Conservation (phyloP, 2,329 filamentous ascomycete genomes). For the Alternaria sp. region DNA sequence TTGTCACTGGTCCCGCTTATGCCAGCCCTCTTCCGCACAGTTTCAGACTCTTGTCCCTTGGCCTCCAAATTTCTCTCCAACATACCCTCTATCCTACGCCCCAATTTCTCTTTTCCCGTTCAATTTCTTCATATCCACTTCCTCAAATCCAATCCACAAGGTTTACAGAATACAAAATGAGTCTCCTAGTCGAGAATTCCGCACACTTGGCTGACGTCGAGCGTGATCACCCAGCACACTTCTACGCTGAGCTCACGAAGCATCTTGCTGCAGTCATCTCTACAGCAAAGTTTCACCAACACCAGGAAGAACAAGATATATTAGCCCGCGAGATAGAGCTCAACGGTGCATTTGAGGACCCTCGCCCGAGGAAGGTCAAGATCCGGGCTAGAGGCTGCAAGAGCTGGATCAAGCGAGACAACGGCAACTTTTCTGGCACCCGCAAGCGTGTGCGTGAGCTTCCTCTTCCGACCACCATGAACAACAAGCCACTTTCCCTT, state of each 20-base stretch:
- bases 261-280: neutral
- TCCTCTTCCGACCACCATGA: constrained; percentile 29
- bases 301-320: neutral
- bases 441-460: constrained; percentile 26
- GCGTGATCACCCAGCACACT: neutral
- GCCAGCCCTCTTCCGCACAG: neutral
- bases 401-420: constrained; percentile 33
- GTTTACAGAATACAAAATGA: neutral
- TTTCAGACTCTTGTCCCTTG: neutral
- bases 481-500: constrained; percentile 20
- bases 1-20: neutral
- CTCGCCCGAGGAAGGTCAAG: neutral
- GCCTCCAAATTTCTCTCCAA: neutral
- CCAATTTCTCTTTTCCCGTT: neutral
- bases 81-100: neutral
- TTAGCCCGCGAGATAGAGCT: neutral
- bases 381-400: constrained; percentile 12
- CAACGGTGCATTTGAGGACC: neutral
- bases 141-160: neutral
- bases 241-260: neutral
- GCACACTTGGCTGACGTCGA: neutral
- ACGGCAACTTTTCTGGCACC: constrained; percentile 17
- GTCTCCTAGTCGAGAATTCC: neutral
- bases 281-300: neutral
- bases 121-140: neutral